Base-by-base conservation (phyloP, 2,329 filamentous ascomycete species). In the Hymenoscyphus infarciens region DNA sequence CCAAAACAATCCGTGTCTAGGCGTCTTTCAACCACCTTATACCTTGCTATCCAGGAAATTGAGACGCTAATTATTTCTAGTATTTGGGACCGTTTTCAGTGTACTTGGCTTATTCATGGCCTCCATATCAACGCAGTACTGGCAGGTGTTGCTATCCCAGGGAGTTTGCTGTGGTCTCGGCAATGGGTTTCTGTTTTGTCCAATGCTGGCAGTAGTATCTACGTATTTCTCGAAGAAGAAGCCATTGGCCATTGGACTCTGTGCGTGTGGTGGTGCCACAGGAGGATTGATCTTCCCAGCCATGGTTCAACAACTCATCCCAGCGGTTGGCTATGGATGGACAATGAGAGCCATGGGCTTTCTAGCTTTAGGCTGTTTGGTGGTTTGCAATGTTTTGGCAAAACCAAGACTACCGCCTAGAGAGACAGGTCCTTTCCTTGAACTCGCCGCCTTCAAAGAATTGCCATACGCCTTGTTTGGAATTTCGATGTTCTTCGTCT, bases 271-370 rank as follows among this genome's bases (percentile, higher is more conserved):
- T 0, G 73, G 67, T 22, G 75, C 74, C 0, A 75, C 75, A 1
- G 76, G 76, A 7, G 80, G 80, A 0, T 72, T 82, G 11, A 65
- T 83, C 1, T 80, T 79, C 63, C 78, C 80, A 0, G 71, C 75
- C 19, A 75, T 82, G 39, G 74, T 79, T 6, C 74, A 78, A 53
- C 71, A 75, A 39, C 65, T 82, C 6, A 66, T 81, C 3, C 75
- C 75, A 0, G 67, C 64, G 22, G 71, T 81, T 31, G 80, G 2
- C 2, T 82, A 80, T 69, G 70, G 69, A 1, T 81, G 79, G 79
- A 77, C 80, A 0, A 75, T 81, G 53, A 74, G 80, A 33, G 70
- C 76, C 3, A 71, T 83, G 49, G 81, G 76, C 0, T 80, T 83
- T 61, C 73, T 83, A 19, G 35, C 54, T 19, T n/a, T 56, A 5